Evolutionary conservation across 306 rosid species (phyloP).

Genomic region (Lagenaria siceraria): DNA sequence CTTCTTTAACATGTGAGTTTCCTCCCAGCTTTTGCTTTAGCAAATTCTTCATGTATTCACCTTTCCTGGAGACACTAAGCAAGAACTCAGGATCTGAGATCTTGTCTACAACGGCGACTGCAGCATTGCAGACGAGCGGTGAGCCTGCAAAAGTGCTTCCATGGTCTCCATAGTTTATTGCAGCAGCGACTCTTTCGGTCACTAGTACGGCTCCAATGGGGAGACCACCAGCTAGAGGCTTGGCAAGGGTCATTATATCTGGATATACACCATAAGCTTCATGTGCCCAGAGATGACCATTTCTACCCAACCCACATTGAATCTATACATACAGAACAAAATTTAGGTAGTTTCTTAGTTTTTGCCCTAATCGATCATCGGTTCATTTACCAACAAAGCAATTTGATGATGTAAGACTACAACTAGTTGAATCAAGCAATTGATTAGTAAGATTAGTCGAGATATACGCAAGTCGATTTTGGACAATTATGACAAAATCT

Average conservation of each 20-base stretch:
- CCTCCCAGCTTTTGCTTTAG: constrained; percentile 58
- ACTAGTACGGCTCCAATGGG: constrained; percentile 78
- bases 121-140: constrained; percentile 64
- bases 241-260: constrained; percentile 88
- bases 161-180: constrained; percentile 68
- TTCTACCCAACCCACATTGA: constrained; percentile 91
- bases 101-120: constrained; percentile 59
- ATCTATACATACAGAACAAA: constrained; percentile 31
- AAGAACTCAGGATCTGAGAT: constrained; percentile 55
- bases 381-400: background rate
- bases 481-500: no score
- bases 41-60: constrained; percentile 48
- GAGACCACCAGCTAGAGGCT: constrained; percentile 94
- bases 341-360: background rate
- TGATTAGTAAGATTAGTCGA: background rate
- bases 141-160: constrained; percentile 90
- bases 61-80: constrained; percentile 49
- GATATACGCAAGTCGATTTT: background rate
- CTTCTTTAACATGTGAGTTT: constrained; percentile 54
- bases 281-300: constrained; percentile 82
- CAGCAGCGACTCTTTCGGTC: constrained; percentile 66
- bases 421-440: background rate
- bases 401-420: background rate
- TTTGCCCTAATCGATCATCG: background rate
- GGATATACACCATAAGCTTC: constrained; percentile 66